These are phyloP conservation scores for Leccinum obscurum DNA, from an alignment of 768 basidiomycete genomes.

Conservation along the genomic window DNA sequence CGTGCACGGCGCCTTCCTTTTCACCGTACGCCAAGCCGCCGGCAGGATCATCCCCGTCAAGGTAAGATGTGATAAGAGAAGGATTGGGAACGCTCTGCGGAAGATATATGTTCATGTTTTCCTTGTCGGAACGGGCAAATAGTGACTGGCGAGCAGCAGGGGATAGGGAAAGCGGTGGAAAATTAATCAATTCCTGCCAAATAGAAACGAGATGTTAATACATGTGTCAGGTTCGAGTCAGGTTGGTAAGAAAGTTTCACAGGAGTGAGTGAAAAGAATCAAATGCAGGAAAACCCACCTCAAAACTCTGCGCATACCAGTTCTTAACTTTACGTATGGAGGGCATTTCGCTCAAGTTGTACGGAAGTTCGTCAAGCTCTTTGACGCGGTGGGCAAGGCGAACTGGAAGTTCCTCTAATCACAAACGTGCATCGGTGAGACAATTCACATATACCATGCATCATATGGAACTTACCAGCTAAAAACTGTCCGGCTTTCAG, in stretches of 20 bases:
- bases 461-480: slow-evolving; percentile 8
- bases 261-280: not conserved
- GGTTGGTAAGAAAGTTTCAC: not conserved
- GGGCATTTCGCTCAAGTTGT: slow-evolving; percentile 18
- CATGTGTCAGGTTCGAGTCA: not conserved
- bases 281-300: slow-evolving; percentile 6
- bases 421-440: not conserved
- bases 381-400: slow-evolving; percentile 21
- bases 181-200: slow-evolving; percentile 12
- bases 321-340: slow-evolving; percentile 23
- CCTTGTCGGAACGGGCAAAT: slow-evolving; percentile 11
- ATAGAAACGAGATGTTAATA: not conserved
- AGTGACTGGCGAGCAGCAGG: slow-evolving; percentile 16
- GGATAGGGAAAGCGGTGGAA: slow-evolving; percentile 15
- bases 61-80: slow-evolving; percentile 18
- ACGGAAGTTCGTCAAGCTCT: slow-evolving; percentile 19
- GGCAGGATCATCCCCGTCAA: slow-evolving; percentile 30
- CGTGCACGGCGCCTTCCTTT: slow-evolving; percentile 11
- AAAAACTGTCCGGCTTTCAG: slow-evolving; percentile 18
- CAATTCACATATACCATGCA: not conserved
- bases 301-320: slow-evolving; percentile 21
- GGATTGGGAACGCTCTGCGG: slow-evolving; percentile 18
- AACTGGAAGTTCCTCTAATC: slow-evolving; percentile 17
- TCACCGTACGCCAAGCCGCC: slow-evolving; percentile 16
- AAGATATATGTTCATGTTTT: slow-evolving; percentile 18